Base-by-base conservation (phyloP, 192 early-diverging fungal species). In the Phycomyces nitens region DNA sequence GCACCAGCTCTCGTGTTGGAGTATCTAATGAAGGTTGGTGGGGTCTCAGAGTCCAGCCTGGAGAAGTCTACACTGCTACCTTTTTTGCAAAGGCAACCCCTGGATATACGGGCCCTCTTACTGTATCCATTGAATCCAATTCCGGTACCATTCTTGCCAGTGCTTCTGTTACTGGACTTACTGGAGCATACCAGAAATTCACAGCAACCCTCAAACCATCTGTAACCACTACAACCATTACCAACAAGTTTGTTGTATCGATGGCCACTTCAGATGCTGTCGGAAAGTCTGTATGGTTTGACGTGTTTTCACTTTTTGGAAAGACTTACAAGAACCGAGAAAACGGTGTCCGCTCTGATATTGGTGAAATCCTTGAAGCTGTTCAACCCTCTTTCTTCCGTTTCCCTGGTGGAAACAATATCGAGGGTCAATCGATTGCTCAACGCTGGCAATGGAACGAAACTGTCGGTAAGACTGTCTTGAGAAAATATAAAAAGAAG, bases 371-470 rank as follows among this genome's bases (percentile, higher is more conserved):
- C 6, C 11, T 68, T 20, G 42, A 34, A 22, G 47, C 65, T 18
- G 34, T 52, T 14, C 43, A 62, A 20, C 66, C 66, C 10, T 56
- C 56, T 5, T 64, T 68, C 41, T 68, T 68, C 29, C 60, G 66
- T 11, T 68, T 68, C 44, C 66, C 66, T 22, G 66, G 66, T 21
- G 66, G 66, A 62, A 68, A 59, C 42, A 64, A 68, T 22, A 23
- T 68, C 18, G 58, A 68, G 39, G 66, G 66, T 29, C 12, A 21
- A 11, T 65, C 20, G 5, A 38, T 34, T 29, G 4, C 42, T 27
- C 16, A 20, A 12, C 26, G 66, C 49, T 68, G 57, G 66, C 65
- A 68, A 27, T 68, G 66, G 66, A 64, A 68, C 18, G 66, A 68
- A 29, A 68, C 66, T 0, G 56, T 68, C 29, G 66, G 56, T 58